Percentiles rank a stretch among this genome's conserved stretches.
Conservation (phyloP, 1,284 basidiomycete genomes). For the Marasmius sp. region DNA sequence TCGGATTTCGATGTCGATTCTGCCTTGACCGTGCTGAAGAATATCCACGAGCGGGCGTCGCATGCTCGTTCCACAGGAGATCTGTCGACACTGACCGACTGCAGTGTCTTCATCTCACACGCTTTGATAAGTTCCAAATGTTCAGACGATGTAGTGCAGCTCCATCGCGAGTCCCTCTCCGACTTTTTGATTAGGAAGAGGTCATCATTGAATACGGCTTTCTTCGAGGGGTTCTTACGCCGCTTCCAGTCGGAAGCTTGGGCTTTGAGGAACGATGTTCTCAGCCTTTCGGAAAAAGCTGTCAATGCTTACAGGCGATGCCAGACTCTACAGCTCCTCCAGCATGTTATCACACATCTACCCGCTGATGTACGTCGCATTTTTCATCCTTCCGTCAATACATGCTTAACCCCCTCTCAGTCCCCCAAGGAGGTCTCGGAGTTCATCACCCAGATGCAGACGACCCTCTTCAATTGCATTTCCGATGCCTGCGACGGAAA, state of each 20-base stretch:
- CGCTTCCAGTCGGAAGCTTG: slow-evolving; percentile 72
- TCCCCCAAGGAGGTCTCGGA: slow-evolving; percentile 39
- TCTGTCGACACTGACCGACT: slow-evolving; percentile 62
- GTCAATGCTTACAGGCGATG: slow-evolving; percentile 75
- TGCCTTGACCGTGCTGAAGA: slow-evolving; percentile 52
- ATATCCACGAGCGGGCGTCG: slow-evolving; percentile 76
- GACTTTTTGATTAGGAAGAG: slow-evolving; percentile 85
- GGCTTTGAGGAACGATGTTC: slow-evolving; percentile 59
- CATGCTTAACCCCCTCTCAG: slow-evolving; percentile 12
- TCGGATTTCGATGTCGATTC: slow-evolving; percentile 44
- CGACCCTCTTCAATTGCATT: slow-evolving; percentile 51
- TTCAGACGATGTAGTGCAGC: slow-evolving; percentile 44
- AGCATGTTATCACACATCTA: slow-evolving; percentile 63
- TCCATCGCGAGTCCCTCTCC: slow-evolving; percentile 69
- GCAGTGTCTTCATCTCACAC: slow-evolving; percentile 74
- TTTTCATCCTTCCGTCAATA: slow-evolving; percentile 5
- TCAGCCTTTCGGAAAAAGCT: slow-evolving; percentile 54
- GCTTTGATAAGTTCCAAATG: slow-evolving; percentile 48
- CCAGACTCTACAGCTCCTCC: slow-evolving; percentile 77
- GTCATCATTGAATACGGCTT: slow-evolving; percentile 70
- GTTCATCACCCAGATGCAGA: slow-evolving; percentile 55
- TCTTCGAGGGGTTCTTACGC: slow-evolving; percentile 80
- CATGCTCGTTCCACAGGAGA: slow-evolving; percentile 68
- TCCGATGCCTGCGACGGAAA: slow-evolving; percentile 51
- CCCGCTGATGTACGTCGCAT: slow-evolving; percentile 45